Conservation (phyloP, 192 early-diverging fungal species). For the Spizellomyces punctatus region DNA sequence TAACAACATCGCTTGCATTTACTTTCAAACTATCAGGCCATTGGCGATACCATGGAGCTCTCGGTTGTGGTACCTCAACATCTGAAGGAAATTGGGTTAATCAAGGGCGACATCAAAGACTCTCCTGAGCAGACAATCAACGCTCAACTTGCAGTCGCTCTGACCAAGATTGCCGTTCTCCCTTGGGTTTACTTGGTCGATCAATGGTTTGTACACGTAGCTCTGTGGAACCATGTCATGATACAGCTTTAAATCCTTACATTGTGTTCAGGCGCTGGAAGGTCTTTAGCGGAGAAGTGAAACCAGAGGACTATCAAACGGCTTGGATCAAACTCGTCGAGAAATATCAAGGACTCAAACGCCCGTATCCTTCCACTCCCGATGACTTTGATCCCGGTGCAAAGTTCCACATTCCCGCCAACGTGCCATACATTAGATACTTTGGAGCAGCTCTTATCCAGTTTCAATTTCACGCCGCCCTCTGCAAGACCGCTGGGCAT, state of each 20-base stretch:
- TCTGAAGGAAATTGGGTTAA: constrained; percentile 34
- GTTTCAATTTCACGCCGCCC: constrained; percentile 34
- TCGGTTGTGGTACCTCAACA: constrained; percentile 31
- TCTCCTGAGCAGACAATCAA: constrained; percentile 34
- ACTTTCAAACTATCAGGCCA: constrained; percentile 25
- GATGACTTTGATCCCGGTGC: constrained; percentile 35
- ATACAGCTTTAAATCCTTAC: no score
- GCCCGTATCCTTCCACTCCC: constrained; percentile 16
- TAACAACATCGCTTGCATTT: no score
- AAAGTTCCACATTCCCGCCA: constrained; percentile 29
- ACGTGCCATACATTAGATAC: constrained; percentile 35
- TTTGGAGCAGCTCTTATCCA: constrained; percentile 32
- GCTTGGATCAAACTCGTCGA: constrained; percentile 24
- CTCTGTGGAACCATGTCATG: no score
- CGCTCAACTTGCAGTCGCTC: constrained; percentile 34
- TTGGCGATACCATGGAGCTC: constrained; percentile 31
- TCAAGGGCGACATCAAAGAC: constrained; percentile 15
- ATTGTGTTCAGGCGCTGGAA: constrained; percentile 18
- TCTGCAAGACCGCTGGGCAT: constrained; percentile 29
- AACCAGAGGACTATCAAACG: constrained; percentile 30
- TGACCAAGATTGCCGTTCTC: constrained; percentile 30
- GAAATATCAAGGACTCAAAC: constrained; percentile 30
- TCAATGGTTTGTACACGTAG: constrained; percentile 13
- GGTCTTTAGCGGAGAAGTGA: constrained; percentile 23
- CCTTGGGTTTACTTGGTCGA: constrained; percentile 38